Conservation (phyloP, 2,329 filamentous ascomycete species). For the Aspergillus terreus region DNA sequence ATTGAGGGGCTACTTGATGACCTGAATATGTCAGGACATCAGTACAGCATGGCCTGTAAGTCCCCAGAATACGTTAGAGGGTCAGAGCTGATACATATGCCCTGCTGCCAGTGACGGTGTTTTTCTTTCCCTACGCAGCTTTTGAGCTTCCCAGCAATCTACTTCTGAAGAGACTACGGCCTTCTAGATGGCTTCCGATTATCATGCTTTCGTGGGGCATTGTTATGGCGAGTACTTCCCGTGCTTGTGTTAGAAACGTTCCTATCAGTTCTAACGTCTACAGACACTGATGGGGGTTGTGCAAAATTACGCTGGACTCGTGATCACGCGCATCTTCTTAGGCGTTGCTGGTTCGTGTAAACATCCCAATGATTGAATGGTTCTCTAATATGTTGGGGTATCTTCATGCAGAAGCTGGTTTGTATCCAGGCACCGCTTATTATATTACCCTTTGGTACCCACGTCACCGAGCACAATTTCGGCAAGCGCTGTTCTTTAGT, state of each 20-base stretch:
- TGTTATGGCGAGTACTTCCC: constrained; percentile 32
- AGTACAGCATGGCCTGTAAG: constrained; percentile 31
- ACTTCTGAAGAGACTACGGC: constrained; percentile 22
- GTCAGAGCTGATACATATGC: background rate
- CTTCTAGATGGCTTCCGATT: constrained; percentile 28
- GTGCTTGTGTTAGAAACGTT: background rate
- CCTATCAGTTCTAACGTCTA: background rate
- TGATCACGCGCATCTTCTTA: constrained; percentile 46
- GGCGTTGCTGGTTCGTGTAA: constrained; percentile 27
- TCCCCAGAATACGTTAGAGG: background rate
- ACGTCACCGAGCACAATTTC: constrained; percentile 40
- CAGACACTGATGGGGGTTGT: constrained; percentile 49
- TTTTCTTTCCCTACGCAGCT: constrained; percentile 23
- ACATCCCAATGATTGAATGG: background rate
- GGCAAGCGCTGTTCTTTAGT: constrained; percentile 47
- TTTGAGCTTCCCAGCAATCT: constrained; percentile 23
- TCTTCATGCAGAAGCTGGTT: constrained; percentile 32
- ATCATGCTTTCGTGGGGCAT: constrained; percentile 43
- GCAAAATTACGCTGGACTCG: constrained; percentile 44
- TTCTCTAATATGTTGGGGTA: background rate
- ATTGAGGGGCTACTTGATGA: constrained; percentile 29
- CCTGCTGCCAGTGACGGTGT: constrained; percentile 23
- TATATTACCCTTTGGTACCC: constrained; percentile 48
- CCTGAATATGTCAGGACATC: constrained; percentile 24
- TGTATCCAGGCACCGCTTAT: constrained; percentile 43